Evolutionary conservation across 306 rosid species (phyloP).

Genomic region (Ceratonia siliqua): DNA sequence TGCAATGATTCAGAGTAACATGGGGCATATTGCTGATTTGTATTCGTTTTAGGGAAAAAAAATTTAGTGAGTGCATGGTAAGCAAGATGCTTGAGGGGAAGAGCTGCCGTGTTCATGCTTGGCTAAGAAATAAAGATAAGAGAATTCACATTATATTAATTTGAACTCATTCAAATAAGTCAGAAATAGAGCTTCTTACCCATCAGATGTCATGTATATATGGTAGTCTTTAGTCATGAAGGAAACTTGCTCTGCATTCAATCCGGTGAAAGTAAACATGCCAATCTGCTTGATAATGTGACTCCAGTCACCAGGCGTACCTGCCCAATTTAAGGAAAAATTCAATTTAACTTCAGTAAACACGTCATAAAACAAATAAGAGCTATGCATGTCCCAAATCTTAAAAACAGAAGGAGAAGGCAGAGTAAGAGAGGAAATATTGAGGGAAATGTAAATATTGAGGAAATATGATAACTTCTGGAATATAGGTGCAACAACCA

Average conservation of each 20-base stretch:
- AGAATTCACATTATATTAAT: background rate
- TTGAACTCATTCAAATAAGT: constrained; percentile 16
- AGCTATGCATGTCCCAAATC: background rate
- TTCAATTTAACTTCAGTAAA: background rate
- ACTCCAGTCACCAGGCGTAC: constrained; percentile 98
- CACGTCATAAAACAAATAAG: background rate
- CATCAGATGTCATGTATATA: constrained; percentile 95
- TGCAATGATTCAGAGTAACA: background rate
- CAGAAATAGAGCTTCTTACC: constrained; percentile 51
- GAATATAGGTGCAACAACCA: background rate
- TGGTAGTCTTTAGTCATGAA: constrained; percentile 92
- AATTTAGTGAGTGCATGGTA: background rate
- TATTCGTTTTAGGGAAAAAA: background rate
- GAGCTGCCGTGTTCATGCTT: background rate
- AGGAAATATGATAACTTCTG: background rate
- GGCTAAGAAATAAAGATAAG: background rate
- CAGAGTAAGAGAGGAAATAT: background rate
- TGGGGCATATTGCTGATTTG: background rate
- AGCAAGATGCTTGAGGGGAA: background rate
- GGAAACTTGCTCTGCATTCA: constrained; percentile 77
- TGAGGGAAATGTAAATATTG: constrained; percentile 17
- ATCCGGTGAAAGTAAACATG: constrained; percentile 95
- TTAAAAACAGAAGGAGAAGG: background rate
- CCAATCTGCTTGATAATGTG: constrained; percentile 97
- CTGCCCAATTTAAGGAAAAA: constrained; percentile 43